Evolutionary conservation across 495 filamentous ascomycete genomes (phyloP).

Genomic region (Talaromyces wortmannii): DNA sequence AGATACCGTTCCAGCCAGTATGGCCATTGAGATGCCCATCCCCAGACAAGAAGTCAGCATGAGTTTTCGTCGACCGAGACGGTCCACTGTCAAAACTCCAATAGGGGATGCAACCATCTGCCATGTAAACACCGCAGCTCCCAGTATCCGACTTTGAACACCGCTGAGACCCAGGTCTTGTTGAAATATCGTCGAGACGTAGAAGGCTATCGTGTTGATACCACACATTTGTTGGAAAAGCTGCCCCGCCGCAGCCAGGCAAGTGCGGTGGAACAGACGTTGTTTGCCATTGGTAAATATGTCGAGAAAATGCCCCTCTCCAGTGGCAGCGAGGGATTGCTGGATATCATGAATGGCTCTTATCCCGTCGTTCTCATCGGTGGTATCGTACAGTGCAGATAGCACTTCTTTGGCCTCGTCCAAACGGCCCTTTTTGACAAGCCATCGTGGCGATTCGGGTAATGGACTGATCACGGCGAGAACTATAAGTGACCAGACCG

Average conservation of each 20-base stretch:
- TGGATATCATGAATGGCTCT: constrained; percentile 11
- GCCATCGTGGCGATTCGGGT: constrained; percentile 32
- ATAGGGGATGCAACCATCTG: constrained; percentile 18
- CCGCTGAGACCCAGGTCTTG: constrained; percentile 13
- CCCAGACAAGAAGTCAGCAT: constrained; percentile 28
- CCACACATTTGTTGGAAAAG: constrained; percentile 16
- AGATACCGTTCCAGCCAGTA: constrained; percentile 17
- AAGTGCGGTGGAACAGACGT: constrained; percentile 16
- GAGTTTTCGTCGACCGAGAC: constrained; percentile 23
- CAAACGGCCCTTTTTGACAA: constrained; percentile 20
- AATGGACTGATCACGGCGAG: constrained; percentile 23
- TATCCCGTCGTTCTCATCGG: constrained; percentile 6
- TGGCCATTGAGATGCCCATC: constrained; percentile 30
- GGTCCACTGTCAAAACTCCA: constrained; percentile 16
- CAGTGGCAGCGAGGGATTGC: constrained; percentile 7
- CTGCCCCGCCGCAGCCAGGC: constrained; percentile 17
- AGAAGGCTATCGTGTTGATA: constrained; percentile 16
- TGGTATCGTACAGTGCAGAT: constrained; percentile 8
- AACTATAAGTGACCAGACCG: constrained; percentile 37
- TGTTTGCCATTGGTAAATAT: constrained; percentile 11
- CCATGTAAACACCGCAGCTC: constrained; percentile 12
- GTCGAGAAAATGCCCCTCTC: constrained; percentile 8
- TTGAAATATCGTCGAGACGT: constrained; percentile 19
- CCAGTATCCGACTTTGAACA: constrained; percentile 12
- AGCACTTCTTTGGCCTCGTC: constrained; percentile 34